A percentile compares a stretch with the other conserved stretches of the same genome.
Conservation (phyloP, 441 rosid species). For the Mallotus japonicus region DNA sequence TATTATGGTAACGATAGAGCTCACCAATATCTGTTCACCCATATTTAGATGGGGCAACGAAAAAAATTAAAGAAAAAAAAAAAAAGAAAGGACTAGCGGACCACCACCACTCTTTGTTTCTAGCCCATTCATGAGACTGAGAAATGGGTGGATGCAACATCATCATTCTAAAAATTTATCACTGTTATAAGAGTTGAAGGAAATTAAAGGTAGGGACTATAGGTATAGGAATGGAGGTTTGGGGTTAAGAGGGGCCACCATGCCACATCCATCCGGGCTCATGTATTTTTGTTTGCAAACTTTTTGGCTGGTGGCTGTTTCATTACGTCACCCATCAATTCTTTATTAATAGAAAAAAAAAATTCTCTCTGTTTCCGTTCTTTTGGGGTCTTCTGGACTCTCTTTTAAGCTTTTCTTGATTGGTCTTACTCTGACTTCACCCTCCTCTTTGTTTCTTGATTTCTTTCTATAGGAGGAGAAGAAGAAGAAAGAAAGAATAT, state of each 20-base stretch:
- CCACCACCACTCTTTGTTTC: slow-evolving; percentile 9
- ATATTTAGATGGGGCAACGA: slow-evolving; percentile 1
- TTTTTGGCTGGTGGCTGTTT: slow-evolving; percentile 46
- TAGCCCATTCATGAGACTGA: slow-evolving; percentile 5
- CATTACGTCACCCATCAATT: slow-evolving; percentile 35
- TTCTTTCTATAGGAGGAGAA: slow-evolving; percentile 15
- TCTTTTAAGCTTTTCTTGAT: slow-evolving; percentile 22
- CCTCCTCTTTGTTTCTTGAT: neutral
- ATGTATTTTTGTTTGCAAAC: slow-evolving; percentile 4
- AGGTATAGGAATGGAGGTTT: slow-evolving; percentile 34
- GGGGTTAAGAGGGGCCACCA: slow-evolving; percentile 34
- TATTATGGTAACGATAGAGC: slow-evolving; percentile 20
- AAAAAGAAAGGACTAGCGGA: neutral
- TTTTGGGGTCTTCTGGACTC: slow-evolving; percentile 24
- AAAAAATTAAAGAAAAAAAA: neutral
- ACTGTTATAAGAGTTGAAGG: slow-evolving; percentile 23
- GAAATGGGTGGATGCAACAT: slow-evolving; percentile 31
- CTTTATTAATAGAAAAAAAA: no score
- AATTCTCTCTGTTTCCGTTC: no score
- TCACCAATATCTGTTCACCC: slow-evolving; percentile 11
- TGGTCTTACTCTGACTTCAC: slow-evolving; percentile 25
- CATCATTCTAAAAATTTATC: slow-evolving; percentile 39
- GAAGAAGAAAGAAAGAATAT: no score
- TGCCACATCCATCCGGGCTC: neutral
- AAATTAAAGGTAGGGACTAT: slow-evolving; percentile 41